phyloP scores from a whole-genome alignment of 495 filamentous ascomycete species.

The Xylaria telfairii region DNA sequence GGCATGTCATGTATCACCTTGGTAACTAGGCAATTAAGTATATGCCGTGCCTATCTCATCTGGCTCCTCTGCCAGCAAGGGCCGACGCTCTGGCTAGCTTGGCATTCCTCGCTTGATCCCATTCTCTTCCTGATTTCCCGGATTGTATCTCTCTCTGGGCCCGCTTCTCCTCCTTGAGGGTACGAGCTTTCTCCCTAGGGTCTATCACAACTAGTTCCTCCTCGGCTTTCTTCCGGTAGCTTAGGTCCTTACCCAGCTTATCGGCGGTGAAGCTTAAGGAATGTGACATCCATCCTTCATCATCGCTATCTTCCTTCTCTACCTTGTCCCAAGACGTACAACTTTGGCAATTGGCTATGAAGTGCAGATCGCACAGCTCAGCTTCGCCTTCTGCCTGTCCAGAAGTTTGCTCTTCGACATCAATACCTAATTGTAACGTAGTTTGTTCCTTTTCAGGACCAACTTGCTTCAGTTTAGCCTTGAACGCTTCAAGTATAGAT shows the following conservation, averaged over 20 bases:
- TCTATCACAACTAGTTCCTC: slow-evolving; percentile 95
- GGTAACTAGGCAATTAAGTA: background rate
- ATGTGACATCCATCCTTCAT: slow-evolving; percentile 72
- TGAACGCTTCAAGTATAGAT: slow-evolving; percentile 76
- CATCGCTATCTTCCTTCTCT: slow-evolving; percentile 66
- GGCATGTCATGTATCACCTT: slow-evolving; percentile 1
- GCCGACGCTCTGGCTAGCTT: slow-evolving; percentile 50
- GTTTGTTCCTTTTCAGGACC: slow-evolving; percentile 53
- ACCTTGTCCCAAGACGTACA: slow-evolving; percentile 79
- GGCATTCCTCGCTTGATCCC: slow-evolving; percentile 60
- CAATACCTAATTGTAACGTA: slow-evolving; percentile 36
- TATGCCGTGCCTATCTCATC: slow-evolving; percentile 25
- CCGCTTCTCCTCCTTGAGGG: slow-evolving; percentile 67
- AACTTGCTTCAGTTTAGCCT: slow-evolving; percentile 72
- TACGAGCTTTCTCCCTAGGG: slow-evolving; percentile 82
- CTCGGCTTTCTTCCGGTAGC: slow-evolving; percentile 85
- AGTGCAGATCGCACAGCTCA: slow-evolving; percentile 84
- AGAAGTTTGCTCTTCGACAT: slow-evolving; percentile 39
- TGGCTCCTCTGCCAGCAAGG: slow-evolving; percentile 53
- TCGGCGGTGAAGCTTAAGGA: slow-evolving; percentile 86
- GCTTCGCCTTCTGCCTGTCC: slow-evolving; percentile 68
- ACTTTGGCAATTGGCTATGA: slow-evolving; percentile 90
- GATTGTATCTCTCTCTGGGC: slow-evolving; percentile 56
- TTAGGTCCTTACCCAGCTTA: slow-evolving; percentile 87
- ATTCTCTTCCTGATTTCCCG: slow-evolving; percentile 58